Percentiles rank a stretch among this genome's conserved stretches.
These are phyloP conservation scores for Heliosperma pusillum DNA, from an alignment of 148 eudicot genomes.

Conservation along the genomic window DNA sequence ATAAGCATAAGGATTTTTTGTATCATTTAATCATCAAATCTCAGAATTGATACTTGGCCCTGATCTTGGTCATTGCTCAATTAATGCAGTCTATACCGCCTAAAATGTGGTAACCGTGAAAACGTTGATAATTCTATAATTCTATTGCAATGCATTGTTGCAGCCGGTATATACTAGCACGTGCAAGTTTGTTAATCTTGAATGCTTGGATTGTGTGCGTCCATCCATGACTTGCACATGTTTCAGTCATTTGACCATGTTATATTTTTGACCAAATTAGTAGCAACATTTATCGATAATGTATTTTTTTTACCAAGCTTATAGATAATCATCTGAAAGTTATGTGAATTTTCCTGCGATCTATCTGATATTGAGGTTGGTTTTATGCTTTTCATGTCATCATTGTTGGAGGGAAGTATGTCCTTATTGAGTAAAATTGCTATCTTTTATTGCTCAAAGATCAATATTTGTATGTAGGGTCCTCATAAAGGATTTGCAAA, in stretches of 20 bases:
- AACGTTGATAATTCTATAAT: neutral
- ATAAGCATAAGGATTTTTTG: constrained; percentile 16
- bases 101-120: neutral
- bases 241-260: neutral
- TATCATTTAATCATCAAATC: constrained; percentile 8
- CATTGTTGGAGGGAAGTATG: constrained; percentile 3
- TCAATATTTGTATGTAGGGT: constrained; percentile 35
- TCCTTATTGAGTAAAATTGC: neutral
- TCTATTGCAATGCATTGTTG: neutral
- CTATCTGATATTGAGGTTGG: neutral
- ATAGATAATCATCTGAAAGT: constrained; percentile 1
- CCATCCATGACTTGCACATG: neutral
- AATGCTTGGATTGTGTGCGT: constrained; percentile 2
- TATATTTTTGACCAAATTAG: neutral
- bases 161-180: neutral
- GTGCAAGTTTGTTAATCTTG: neutral
- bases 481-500: constrained; percentile 27
- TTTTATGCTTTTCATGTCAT: neutral
- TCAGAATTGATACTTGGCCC: neutral
- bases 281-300: neutral
- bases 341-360: neutral
- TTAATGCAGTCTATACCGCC: neutral
- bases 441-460: constrained; percentile 7
- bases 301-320: neutral
- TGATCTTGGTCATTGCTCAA: neutral